phyloP scores from a whole-genome alignment of 139 green algal genomes.

The Picochlorum sp. region DNA sequence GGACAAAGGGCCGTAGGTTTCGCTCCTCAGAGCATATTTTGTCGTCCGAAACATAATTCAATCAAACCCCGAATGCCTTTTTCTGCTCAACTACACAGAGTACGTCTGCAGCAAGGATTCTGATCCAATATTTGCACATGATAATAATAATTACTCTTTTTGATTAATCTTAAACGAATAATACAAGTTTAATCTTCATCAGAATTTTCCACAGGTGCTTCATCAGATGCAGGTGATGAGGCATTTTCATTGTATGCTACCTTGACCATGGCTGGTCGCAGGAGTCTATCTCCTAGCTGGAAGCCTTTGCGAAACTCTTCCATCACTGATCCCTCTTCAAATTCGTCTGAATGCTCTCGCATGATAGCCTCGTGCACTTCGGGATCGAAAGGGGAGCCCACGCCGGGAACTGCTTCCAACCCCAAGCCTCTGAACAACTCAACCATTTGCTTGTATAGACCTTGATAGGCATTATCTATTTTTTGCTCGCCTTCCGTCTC shows the following conservation, averaged over 20 bases:
- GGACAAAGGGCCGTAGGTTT: constrained; percentile 4
- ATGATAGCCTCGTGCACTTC: constrained; percentile 94
- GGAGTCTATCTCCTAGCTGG: constrained; percentile 65
- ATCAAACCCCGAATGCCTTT: not conserved
- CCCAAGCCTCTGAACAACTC: constrained; percentile 78
- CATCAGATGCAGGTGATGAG: not conserved
- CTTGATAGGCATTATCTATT: constrained; percentile 83
- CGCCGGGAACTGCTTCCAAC: constrained; percentile 67
- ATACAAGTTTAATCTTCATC: not conserved
- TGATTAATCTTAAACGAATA: not conserved
- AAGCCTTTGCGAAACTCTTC: constrained; percentile 94
- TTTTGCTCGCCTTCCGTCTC: constrained; percentile 85
- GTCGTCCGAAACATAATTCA: not conserved
- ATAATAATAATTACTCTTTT: not conserved
- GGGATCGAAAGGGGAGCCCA: constrained; percentile 86
- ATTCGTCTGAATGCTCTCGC: constrained; percentile 57
- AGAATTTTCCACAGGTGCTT: not conserved
- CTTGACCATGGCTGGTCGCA: constrained; percentile 96
- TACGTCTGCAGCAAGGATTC: too few species aligned
- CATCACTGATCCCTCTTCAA: constrained; percentile 73
- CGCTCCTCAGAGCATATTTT: not conserved
- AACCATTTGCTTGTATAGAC: constrained; percentile 92
- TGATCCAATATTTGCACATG: too few species aligned
- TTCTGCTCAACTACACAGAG: not conserved
- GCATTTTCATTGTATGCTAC: constrained; percentile 34